Evolutionary conservation across 495 filamentous ascomycete species (phyloP).

Genomic region (Monascus purpureus): DNA sequence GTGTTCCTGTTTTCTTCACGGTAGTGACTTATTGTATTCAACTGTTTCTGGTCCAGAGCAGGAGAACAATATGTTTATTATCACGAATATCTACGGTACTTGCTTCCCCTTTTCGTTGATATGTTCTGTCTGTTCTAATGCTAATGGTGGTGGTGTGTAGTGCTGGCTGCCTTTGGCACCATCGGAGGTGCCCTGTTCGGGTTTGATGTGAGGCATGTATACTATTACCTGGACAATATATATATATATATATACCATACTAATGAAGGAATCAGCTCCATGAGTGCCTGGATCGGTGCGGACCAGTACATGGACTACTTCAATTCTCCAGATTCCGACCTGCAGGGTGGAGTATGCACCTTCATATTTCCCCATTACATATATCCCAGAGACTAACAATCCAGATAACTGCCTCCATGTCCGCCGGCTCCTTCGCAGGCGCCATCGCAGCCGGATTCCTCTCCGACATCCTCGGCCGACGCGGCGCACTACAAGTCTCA

Average conservation of each 20-base stretch:
- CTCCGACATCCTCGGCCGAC: conserved; percentile 52
- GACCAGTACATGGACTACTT: conserved; percentile 48
- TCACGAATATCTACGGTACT: too few relatives aligned
- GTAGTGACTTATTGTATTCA: too few relatives aligned
- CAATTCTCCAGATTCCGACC: conserved; percentile 39
- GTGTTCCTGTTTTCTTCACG: too few relatives aligned
- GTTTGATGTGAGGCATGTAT: conserved; percentile 27
- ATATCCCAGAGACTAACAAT: conserved; percentile 5
- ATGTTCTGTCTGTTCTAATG: too few relatives aligned
- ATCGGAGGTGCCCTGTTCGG: conserved; percentile 33
- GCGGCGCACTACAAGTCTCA: conserved; percentile 48
- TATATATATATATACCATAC: neutral
- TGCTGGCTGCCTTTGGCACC: conserved; percentile 36
- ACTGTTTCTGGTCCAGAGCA: too few relatives aligned
- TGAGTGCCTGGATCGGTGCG: conserved; percentile 53
- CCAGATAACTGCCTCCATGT: conserved; percentile 41
- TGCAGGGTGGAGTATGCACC: conserved; percentile 36
- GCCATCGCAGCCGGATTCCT: conserved; percentile 49
- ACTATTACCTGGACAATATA: neutral
- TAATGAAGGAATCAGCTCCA: conserved; percentile 30
- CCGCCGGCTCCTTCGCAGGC: conserved; percentile 53
- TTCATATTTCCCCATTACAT: conserved; percentile 29
- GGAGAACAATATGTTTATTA: too few relatives aligned
- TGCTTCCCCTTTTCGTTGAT: too few relatives aligned
- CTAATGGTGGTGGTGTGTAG: too few relatives aligned